phyloP scores from a whole-genome alignment of 2,329 filamentous ascomycete genomes.

The Zelopaecilomyces penicillatus region DNA sequence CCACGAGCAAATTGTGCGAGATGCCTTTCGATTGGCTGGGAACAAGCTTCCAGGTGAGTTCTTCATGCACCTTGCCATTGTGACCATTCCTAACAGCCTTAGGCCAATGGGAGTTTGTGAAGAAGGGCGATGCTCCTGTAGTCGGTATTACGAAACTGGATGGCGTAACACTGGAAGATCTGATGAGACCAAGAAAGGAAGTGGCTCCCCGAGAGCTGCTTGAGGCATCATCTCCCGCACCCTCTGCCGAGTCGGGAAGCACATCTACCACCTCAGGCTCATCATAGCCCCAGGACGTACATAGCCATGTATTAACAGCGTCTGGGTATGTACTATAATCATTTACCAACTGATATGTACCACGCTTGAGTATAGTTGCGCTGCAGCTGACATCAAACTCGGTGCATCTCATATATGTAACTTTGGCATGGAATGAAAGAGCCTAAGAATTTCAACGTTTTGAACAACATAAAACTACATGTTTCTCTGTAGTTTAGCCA shows the following conservation, averaged over 20 bases:
- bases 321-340: constrained; percentile 15
- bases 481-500: neutral
- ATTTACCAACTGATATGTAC: constrained; percentile 13
- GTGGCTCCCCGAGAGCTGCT: constrained; percentile 39
- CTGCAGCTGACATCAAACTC: too few species aligned
- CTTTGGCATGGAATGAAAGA: too few species aligned
- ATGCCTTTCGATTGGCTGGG: constrained; percentile 88
- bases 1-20: constrained; percentile 88
- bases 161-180: constrained; percentile 70
- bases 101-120: constrained; percentile 88
- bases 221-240: constrained; percentile 23
- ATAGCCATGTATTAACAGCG: constrained; percentile 15
- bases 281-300: constrained; percentile 12
- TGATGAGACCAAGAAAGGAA: constrained; percentile 71
- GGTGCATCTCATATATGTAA: too few species aligned
- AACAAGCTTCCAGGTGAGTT: constrained; percentile 84
- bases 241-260: constrained; percentile 24
- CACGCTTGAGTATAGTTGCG: too few species aligned
- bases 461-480: too few species aligned
- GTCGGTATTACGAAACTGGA: constrained; percentile 90
- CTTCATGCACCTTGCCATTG: neutral
- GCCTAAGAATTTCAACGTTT: too few species aligned
- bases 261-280: constrained; percentile 24
- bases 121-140: constrained; percentile 79
- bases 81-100: constrained; percentile 14